Evolutionary conservation across 2,329 filamentous ascomycete species (phyloP).

Genomic region (Canariomyces notabilis): DNA sequence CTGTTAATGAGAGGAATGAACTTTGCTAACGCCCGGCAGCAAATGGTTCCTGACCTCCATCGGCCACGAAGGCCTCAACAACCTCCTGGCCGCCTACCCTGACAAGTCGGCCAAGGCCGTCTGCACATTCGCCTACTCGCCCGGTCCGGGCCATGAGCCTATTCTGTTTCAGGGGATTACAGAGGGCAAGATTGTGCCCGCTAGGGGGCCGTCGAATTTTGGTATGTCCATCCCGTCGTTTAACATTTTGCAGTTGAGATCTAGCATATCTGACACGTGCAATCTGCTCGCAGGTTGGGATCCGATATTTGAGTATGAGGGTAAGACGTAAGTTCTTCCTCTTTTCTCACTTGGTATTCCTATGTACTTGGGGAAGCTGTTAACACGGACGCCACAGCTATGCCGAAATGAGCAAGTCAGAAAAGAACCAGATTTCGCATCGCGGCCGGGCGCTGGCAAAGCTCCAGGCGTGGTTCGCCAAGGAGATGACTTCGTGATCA

Average conservation of each 20-base stretch:
- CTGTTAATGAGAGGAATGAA: neutral
- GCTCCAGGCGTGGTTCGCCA: conserved; percentile 73
- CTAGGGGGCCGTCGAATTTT: conserved; percentile 75
- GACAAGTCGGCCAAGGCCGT: conserved; percentile 92
- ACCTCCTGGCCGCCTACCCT: conserved; percentile 78
- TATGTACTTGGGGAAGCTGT: too few relatives aligned
- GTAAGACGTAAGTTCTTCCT: conserved; percentile 59
- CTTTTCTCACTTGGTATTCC: too few relatives aligned
- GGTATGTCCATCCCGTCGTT: conserved; percentile 50
- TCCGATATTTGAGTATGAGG: conserved; percentile 89
- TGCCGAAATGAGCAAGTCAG: conserved; percentile 85
- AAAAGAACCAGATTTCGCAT: conserved; percentile 92
- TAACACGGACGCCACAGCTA: conserved; percentile 45
- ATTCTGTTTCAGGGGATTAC: conserved; percentile 90
- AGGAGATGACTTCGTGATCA: conserved; percentile 30
- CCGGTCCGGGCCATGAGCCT: conserved; percentile 76
- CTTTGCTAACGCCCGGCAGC: conserved; percentile 43
- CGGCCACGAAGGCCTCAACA: conserved; percentile 82
- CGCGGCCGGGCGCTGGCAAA: conserved; percentile 82
- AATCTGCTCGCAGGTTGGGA: conserved; percentile 66
- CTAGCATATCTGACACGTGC: neutral
- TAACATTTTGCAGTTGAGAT: neutral
- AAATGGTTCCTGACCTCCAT: conserved; percentile 90
- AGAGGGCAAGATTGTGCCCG: conserved; percentile 75
- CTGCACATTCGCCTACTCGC: conserved; percentile 90